phyloP scores from a whole-genome alignment of 306 rosid genomes.

The Vigna trinervia region DNA sequence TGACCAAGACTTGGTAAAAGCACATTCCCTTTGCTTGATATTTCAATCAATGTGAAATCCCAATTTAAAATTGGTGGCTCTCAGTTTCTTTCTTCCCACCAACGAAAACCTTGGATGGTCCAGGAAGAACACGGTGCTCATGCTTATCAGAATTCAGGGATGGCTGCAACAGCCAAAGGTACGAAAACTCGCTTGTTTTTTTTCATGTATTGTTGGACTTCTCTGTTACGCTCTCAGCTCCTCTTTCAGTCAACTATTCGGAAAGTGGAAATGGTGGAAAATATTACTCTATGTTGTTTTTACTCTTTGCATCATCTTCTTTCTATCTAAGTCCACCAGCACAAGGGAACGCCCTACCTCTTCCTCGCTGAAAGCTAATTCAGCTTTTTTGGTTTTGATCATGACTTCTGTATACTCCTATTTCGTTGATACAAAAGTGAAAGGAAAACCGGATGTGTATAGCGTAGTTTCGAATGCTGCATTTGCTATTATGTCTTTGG shows the following conservation, averaged over 20 bases:
- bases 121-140: neutral
- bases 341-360: neutral
- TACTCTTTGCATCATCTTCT: conserved; percentile 1
- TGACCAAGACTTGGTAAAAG: neutral
- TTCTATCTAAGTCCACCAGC: neutral
- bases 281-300: neutral
- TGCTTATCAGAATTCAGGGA: neutral
- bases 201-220: conserved; percentile 7
- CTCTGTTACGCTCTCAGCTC: conserved; percentile 32
- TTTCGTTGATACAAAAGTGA: neutral
- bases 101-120: neutral
- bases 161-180: conserved; percentile 6
- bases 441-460: conserved; percentile 32
- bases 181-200: neutral
- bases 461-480: neutral
- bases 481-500: conserved; percentile 20
- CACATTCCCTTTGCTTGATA: neutral
- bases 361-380: neutral
- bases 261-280: conserved; percentile 35
- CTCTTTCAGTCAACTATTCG: conserved; percentile 31
- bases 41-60: neutral
- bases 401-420: neutral
- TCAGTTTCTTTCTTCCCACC: neutral
- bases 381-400: neutral
- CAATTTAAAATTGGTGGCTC: neutral